A percentile compares a stretch with the other conserved stretches of the same genome.
These are phyloP conservation scores for Geranomyces variabilis DNA, from an alignment of 192 early-diverging fungal genomes.

Conservation along the genomic window DNA sequence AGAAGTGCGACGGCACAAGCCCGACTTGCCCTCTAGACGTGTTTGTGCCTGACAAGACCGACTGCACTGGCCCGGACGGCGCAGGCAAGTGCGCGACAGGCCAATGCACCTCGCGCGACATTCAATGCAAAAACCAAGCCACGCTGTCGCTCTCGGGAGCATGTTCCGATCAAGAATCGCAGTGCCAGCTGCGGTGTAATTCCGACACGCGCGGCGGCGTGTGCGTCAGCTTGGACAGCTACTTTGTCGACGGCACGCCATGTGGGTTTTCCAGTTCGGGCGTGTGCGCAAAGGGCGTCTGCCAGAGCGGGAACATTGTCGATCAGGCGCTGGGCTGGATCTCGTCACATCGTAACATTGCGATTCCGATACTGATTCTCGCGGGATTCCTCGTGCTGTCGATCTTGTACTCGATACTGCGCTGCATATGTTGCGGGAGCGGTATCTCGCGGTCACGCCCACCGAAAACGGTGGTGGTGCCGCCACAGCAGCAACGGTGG, in stretches of 20 bases:
- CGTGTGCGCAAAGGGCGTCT: conserved; percentile 38
- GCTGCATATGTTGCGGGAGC: conserved; percentile 34
- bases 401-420: conserved; percentile 25
- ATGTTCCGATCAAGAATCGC: conserved; percentile 36
- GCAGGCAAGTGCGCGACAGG: conserved; percentile 49
- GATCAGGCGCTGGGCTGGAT: conserved; percentile 40
- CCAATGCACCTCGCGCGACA: conserved; percentile 46
- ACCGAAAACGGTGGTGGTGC: background rate
- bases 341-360: conserved; percentile 32
- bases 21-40: conserved; percentile 72
- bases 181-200: conserved; percentile 44
- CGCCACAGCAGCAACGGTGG: conserved; percentile 2
- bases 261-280: conserved; percentile 34
- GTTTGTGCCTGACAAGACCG: conserved; percentile 65
- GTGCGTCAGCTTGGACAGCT: conserved; percentile 3
- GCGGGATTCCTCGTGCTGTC: conserved; percentile 38
- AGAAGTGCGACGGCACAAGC: conserved; percentile 73
- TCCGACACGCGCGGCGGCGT: background rate
- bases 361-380: conserved; percentile 43
- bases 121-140: conserved; percentile 41
- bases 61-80: conserved; percentile 50
- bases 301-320: conserved; percentile 33
- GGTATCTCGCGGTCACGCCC: background rate
- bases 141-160: conserved; percentile 34
- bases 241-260: conserved; percentile 49